Percentiles rank a stretch among this genome's conserved stretches.
phyloP scores from a whole-genome alignment of 2,329 filamentous ascomycete genomes.

The Xylariaceae sp. region DNA sequence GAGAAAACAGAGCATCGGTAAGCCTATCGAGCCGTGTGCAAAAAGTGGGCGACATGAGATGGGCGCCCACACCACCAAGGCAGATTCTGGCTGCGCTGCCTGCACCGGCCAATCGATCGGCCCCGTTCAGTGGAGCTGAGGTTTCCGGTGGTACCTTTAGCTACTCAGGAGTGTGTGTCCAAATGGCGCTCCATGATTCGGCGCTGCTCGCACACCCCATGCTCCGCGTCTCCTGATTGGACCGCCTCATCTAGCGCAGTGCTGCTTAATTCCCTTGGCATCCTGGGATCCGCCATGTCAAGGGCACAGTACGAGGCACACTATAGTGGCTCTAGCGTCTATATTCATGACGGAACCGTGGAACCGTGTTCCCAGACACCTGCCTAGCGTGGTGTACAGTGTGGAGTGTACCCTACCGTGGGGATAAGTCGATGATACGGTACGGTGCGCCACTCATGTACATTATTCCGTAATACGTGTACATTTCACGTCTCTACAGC shows the following conservation, averaged over 20 bases:
- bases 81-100: too few species aligned
- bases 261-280: slow-evolving; percentile 7
- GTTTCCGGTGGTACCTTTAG: background rate
- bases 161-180: slow-evolving; percentile 6
- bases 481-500: background rate
- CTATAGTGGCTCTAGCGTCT: background rate
- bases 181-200: slow-evolving; percentile 15
- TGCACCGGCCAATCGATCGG: slow-evolving; percentile 11
- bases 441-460: too few species aligned
- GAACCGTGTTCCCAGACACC: slow-evolving; percentile 8
- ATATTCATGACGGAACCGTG: slow-evolving; percentile 6
- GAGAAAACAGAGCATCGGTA: slow-evolving; percentile 11
- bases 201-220: slow-evolving; percentile 12
- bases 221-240: background rate
- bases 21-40: slow-evolving; percentile 6
- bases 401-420: too few species aligned
- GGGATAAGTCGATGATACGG: too few species aligned
- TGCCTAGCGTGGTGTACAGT: too few species aligned
- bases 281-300: background rate
- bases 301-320: background rate
- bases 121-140: background rate
- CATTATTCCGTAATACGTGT: too few species aligned
- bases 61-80: background rate
- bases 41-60: slow-evolving; percentile 1
- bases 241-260: slow-evolving; percentile 9